Evolutionary conservation across 2,329 filamentous ascomycete genomes (phyloP).

Genomic region (Fusarium tuaranense): DNA sequence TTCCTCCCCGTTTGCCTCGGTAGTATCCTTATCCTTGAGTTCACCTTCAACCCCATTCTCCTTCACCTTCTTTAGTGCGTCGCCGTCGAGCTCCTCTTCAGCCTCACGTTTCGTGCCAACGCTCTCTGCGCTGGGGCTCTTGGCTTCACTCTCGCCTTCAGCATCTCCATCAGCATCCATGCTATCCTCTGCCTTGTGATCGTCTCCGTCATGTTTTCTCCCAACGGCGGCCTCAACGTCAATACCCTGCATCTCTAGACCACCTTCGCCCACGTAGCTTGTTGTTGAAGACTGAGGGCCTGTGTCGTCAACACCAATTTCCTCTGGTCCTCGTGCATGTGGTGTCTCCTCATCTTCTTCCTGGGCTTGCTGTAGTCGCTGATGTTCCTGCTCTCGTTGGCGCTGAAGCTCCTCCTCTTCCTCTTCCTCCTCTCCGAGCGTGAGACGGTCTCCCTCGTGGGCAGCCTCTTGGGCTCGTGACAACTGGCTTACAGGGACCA

Average conservation of each 20-base stretch:
- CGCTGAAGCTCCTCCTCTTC: constrained; percentile 39
- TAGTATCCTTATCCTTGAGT: constrained; percentile 49
- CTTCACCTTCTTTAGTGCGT: constrained; percentile 62
- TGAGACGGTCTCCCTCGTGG: constrained; percentile 45
- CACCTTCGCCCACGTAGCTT: constrained; percentile 53
- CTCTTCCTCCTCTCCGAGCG: constrained; percentile 43
- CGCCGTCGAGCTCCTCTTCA: constrained; percentile 58
- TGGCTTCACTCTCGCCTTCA: constrained; percentile 45
- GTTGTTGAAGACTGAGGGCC: constrained; percentile 73
- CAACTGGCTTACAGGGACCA: constrained; percentile 76
- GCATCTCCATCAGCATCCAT: constrained; percentile 35
- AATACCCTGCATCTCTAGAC: constrained; percentile 65
- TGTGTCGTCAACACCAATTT: constrained; percentile 88
- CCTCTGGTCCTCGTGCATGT: constrained; percentile 85
- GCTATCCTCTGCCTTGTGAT: constrained; percentile 27
- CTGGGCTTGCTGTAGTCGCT: constrained; percentile 41
- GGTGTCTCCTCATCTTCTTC: constrained; percentile 71
- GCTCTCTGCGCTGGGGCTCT: constrained; percentile 47
- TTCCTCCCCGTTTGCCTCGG: constrained; percentile 6
- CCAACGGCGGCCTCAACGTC: constrained; percentile 73
- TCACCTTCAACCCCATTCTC: constrained; percentile 54
- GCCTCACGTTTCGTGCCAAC: constrained; percentile 67
- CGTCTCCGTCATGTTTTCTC: constrained; percentile 55
- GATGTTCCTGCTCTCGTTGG: neutral
- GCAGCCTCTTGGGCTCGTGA: constrained; percentile 54